These are phyloP conservation scores for Pseudopediastrum boryanum DNA, from an alignment of 139 green algal genomes.

Conservation along the genomic window DNA sequence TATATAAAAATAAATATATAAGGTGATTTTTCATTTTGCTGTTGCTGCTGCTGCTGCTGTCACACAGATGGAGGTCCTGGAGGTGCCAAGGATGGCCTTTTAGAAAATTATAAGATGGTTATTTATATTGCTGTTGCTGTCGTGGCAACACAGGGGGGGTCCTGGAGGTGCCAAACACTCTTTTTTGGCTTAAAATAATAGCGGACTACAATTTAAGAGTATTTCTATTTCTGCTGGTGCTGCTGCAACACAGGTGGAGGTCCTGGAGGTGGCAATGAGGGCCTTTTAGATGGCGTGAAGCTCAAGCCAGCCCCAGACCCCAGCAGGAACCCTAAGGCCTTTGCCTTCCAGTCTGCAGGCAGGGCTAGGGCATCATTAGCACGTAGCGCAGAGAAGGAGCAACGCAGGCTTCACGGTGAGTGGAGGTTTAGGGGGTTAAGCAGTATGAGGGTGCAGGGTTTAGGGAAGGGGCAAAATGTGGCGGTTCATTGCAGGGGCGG, in stretches of 20 bases:
- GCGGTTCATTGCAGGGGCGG: background rate
- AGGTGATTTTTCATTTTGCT: too few relatives aligned
- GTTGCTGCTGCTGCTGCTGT: too few relatives aligned
- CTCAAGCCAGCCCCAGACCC: background rate
- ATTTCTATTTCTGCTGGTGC: background rate
- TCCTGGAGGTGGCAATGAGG: background rate
- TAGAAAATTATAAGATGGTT: too few relatives aligned
- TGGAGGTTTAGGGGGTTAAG: too few relatives aligned
- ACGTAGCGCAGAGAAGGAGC: constrained; percentile 87
- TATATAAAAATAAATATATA: too few relatives aligned
- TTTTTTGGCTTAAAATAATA: too few relatives aligned
- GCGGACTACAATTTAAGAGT: background rate
- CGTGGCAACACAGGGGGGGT: too few relatives aligned
- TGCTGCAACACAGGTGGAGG: background rate
- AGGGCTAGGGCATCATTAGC: constrained; percentile 72
- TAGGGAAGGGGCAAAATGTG: background rate
- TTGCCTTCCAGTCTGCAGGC: constrained; percentile 67
- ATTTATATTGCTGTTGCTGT: background rate
- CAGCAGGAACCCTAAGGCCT: constrained; percentile 74
- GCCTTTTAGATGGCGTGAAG: constrained; percentile 15
- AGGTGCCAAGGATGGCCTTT: too few relatives aligned
- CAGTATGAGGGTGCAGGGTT: too few relatives aligned
- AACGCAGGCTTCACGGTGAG: constrained; percentile 88
- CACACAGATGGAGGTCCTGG: too few relatives aligned
- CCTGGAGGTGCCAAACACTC: too few relatives aligned